These are phyloP conservation scores for Fusarium tanahbumbuense DNA, from an alignment of 2,329 filamentous ascomycete genomes.

Conservation along the genomic window DNA sequence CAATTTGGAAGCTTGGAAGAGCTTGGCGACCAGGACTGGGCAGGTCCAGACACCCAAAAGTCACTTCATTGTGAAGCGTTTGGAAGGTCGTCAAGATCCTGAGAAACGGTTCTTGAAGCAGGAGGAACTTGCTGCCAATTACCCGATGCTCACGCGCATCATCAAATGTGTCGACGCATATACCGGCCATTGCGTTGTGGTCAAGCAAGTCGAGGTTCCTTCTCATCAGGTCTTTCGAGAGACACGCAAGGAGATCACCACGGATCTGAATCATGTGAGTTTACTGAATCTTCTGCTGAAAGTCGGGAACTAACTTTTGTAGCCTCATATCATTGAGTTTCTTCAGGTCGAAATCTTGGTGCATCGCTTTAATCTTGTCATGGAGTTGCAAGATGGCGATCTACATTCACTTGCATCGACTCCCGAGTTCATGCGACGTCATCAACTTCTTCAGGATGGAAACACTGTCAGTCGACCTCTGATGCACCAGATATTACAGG, in stretches of 20 bases:
- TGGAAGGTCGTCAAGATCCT: no score
- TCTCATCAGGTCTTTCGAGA: no score
- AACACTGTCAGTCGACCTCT: no score
- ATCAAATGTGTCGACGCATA: not conserved
- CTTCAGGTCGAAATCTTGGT: not conserved
- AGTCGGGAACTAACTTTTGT: not conserved
- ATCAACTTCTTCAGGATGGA: no score
- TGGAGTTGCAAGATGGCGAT: not conserved
- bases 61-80: no score
- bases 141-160: no score
- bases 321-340: slow-evolving; percentile 9
- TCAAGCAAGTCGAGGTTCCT: not conserved
- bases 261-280: not conserved
- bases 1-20: not conserved
- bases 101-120: not conserved
- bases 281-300: not conserved
- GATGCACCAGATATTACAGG: not conserved
- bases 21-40: not conserved
- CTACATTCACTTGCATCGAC: no score
- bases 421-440: no score
- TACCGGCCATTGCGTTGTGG: slow-evolving; percentile 1
- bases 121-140: not conserved
- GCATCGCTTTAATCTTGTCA: not conserved
- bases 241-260: not conserved
- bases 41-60: not conserved